Percentiles rank a stretch among this genome's conserved stretches.
Conservation (phyloP, 345 rosid genomes). For the Lenwebbia sp. region DNA sequence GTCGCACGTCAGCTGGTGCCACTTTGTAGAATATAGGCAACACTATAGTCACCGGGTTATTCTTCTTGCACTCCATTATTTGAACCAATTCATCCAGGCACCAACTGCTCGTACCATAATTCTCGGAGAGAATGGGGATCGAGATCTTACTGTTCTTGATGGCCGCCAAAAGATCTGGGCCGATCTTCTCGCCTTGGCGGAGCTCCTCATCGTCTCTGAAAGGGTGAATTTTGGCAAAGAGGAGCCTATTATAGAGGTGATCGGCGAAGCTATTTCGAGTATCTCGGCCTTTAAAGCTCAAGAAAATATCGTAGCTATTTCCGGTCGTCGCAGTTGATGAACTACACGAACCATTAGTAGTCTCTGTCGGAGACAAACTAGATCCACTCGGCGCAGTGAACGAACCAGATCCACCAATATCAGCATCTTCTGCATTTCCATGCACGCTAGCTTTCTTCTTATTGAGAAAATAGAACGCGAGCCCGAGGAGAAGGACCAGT, state of each 20-base stretch:
- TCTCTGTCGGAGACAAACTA: background rate
- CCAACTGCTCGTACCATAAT: too few species aligned
- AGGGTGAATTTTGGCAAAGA: fast-evolving
- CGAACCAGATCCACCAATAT: background rate
- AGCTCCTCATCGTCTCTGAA: too few species aligned
- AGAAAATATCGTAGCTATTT: fast-evolving
- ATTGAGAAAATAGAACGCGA: background rate
- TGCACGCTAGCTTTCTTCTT: background rate
- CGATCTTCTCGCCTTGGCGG: background rate
- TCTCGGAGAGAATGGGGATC: too few species aligned
- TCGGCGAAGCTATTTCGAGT: background rate
- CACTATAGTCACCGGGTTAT: too few species aligned
- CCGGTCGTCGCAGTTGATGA: fast-evolving
- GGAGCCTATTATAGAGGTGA: background rate
- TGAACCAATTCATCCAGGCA: too few species aligned
- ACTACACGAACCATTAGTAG: fast-evolving
- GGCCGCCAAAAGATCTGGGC: too few species aligned
- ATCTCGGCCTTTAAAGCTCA: background rate
- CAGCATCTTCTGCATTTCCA: background rate
- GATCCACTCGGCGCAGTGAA: background rate
- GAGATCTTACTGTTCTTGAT: too few species aligned
- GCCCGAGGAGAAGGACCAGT: background rate
- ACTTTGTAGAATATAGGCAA: too few species aligned
- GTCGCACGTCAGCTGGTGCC: too few species aligned
- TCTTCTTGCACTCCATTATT: too few species aligned